These are phyloP conservation scores for Vitis labrusca DNA, from an alignment of 164 flowering plant genomes.

Conservation along the genomic window DNA sequence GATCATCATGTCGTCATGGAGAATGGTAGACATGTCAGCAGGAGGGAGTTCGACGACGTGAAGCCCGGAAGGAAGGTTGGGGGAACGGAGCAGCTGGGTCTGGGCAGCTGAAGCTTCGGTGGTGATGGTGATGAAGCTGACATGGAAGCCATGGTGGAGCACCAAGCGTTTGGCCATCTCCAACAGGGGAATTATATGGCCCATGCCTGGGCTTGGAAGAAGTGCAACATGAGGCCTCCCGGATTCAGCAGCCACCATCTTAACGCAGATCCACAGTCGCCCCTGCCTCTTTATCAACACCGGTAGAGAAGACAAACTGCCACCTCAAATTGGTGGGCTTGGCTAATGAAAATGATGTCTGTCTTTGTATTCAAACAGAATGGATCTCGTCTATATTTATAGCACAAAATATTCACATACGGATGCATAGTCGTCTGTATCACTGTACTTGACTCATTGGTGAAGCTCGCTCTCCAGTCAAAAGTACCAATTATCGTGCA, in stretches of 20 bases:
- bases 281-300: too few species aligned
- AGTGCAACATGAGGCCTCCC: constrained; percentile 29
- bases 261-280: too few species aligned
- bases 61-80: constrained; percentile 20
- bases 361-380: too few species aligned
- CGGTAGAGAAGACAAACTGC: too few species aligned
- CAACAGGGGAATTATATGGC: constrained; percentile 44
- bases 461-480: too few species aligned
- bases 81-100: constrained; percentile 22
- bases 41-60: constrained; percentile 31
- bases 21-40: constrained; percentile 19
- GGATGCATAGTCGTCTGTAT: too few species aligned
- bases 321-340: too few species aligned
- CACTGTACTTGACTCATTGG: too few species aligned
- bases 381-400: too few species aligned
- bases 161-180: constrained; percentile 40
- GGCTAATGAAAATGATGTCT: too few species aligned
- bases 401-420: too few species aligned
- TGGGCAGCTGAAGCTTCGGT: constrained; percentile 31
- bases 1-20: constrained; percentile 4
- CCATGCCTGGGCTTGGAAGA: constrained; percentile 49
- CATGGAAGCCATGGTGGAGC: constrained; percentile 28
- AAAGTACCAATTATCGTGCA: too few species aligned
- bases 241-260: background rate
- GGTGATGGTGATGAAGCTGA: constrained; percentile 32